Evolutionary conservation across 108 stramenopile genomes (phyloP).

Genomic region (Nitzschia palea): DNA sequence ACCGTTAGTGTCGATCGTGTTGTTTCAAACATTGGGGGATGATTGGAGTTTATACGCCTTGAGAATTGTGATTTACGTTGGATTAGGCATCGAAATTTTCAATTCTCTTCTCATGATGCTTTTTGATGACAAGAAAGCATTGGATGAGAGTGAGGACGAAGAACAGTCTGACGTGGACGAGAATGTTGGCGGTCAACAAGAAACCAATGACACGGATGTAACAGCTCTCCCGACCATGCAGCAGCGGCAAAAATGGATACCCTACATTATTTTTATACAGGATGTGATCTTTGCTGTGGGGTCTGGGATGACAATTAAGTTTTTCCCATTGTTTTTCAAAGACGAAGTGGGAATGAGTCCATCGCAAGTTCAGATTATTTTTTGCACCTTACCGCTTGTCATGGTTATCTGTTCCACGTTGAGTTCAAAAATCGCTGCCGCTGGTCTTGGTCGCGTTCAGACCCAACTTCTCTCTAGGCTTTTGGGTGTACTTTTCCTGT

Average conservation of each 20-base stretch:
- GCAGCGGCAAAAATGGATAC: slow-evolving; percentile 43
- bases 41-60: slow-evolving; percentile 55
- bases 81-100: slow-evolving; percentile 52
- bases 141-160: slow-evolving; percentile 39
- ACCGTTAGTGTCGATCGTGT: slow-evolving; percentile 53
- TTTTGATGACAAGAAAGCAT: slow-evolving; percentile 62
- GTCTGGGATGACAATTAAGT: slow-evolving; percentile 80
- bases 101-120: slow-evolving; percentile 53
- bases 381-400: slow-evolving; percentile 40
- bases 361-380: slow-evolving; percentile 58
- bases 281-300: slow-evolving; percentile 57
- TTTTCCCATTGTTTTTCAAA: slow-evolving; percentile 85
- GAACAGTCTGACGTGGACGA: background rate
- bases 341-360: slow-evolving; percentile 61
- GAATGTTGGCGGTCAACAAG: background rate
- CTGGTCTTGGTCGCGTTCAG: slow-evolving; percentile 48
- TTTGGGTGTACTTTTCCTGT: slow-evolving; percentile 39
- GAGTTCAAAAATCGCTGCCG: slow-evolving; percentile 10
- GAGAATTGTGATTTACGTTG: slow-evolving; percentile 51
- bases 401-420: slow-evolving; percentile 26
- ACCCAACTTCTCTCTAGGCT: slow-evolving; percentile 39
- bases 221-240: slow-evolving; percentile 2
- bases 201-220: background rate
- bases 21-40: slow-evolving; percentile 56
- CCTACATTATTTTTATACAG: slow-evolving; percentile 48